Percentiles rank a stretch among this genome's conserved stretches.
Conservation (phyloP, 2,329 filamentous ascomycete species). For the Xylariaceae sp. region DNA sequence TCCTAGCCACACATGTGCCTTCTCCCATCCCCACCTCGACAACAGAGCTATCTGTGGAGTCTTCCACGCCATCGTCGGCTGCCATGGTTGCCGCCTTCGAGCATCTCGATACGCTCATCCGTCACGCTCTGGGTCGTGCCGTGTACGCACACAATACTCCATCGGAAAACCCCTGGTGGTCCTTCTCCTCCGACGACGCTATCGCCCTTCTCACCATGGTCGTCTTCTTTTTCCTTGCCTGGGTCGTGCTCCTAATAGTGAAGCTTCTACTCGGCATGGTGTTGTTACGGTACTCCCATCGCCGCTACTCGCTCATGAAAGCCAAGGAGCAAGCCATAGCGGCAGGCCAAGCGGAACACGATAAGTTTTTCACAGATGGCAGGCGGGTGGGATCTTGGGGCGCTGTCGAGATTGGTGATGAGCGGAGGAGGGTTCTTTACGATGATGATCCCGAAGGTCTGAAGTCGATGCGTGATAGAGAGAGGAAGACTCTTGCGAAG, state of each 20-base stretch:
- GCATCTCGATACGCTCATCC: slow-evolving; percentile 73
- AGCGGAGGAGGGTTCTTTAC: slow-evolving; percentile 81
- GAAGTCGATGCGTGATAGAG: slow-evolving; percentile 57
- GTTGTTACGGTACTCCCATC: slow-evolving; percentile 73
- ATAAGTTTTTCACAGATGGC: slow-evolving; percentile 64
- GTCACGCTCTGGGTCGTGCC: slow-evolving; percentile 70
- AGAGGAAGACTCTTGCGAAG: slow-evolving; percentile 59
- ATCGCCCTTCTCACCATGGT: slow-evolving; percentile 79
- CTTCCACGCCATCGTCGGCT: slow-evolving; percentile 61
- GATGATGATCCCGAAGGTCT: slow-evolving; percentile 74
- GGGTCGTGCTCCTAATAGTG: slow-evolving; percentile 76
- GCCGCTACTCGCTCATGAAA: slow-evolving; percentile 79
- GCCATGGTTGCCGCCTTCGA: slow-evolving; percentile 74
- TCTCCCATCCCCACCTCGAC: slow-evolving; percentile 65
- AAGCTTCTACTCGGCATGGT: slow-evolving; percentile 88
- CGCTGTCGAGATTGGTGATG: slow-evolving; percentile 82
- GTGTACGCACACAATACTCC: slow-evolving; percentile 54
- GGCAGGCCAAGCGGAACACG: slow-evolving; percentile 43
- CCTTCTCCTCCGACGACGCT: slow-evolving; percentile 65
- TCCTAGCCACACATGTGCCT: slow-evolving; percentile 81
- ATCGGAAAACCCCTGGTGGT: slow-evolving; percentile 42
- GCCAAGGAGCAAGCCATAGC: slow-evolving; percentile 54
- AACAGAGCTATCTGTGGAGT: slow-evolving; percentile 62
- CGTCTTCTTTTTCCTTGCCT: slow-evolving; percentile 78
- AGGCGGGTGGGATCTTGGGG: slow-evolving; percentile 78